A percentile compares a stretch with the other conserved stretches of the same genome.
Conservation (phyloP, 768 basidiomycete species). For the Mycena capillaripes region DNA sequence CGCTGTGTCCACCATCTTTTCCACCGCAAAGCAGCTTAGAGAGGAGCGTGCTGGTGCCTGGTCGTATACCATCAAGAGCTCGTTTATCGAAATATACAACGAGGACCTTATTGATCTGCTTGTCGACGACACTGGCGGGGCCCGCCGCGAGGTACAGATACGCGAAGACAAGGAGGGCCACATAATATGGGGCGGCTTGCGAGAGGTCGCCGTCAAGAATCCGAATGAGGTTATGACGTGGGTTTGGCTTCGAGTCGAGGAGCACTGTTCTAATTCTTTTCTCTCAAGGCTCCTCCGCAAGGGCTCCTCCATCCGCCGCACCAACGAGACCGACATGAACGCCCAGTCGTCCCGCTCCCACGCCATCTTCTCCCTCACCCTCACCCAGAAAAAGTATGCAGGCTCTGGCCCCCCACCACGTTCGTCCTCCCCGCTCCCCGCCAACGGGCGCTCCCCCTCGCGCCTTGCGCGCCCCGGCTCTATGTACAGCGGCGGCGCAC, state of each 20-base stretch:
- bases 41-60: slow-evolving; percentile 82
- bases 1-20: slow-evolving; percentile 91
- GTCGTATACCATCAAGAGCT: slow-evolving; percentile 87
- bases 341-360: slow-evolving; percentile 98
- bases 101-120: slow-evolving; percentile 98
- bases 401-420: slow-evolving; percentile 80
- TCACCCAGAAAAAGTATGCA: slow-evolving; percentile 90
- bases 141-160: slow-evolving; percentile 90
- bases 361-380: slow-evolving; percentile 97
- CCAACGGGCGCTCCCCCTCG: slow-evolving; percentile 80
- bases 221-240: slow-evolving; percentile 93
- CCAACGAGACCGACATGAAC: slow-evolving; percentile 99
- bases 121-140: slow-evolving; percentile 75
- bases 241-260: too few species aligned
- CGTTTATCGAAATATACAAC: slow-evolving; percentile 98
- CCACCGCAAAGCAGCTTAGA: slow-evolving; percentile 80
- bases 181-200: slow-evolving; percentile 96
- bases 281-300: slow-evolving; percentile 83
- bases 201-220: slow-evolving; percentile 91
- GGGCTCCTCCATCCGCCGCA: slow-evolving; percentile 91
- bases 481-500: slow-evolving; percentile 64
- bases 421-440: slow-evolving; percentile 83
- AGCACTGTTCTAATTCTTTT: slow-evolving; percentile 38
- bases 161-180: slow-evolving; percentile 97
- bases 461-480: slow-evolving; percentile 89